These are phyloP conservation scores for Yarrowia galli DNA, from an alignment of 1,139 yeast species.

Conservation along the genomic window DNA sequence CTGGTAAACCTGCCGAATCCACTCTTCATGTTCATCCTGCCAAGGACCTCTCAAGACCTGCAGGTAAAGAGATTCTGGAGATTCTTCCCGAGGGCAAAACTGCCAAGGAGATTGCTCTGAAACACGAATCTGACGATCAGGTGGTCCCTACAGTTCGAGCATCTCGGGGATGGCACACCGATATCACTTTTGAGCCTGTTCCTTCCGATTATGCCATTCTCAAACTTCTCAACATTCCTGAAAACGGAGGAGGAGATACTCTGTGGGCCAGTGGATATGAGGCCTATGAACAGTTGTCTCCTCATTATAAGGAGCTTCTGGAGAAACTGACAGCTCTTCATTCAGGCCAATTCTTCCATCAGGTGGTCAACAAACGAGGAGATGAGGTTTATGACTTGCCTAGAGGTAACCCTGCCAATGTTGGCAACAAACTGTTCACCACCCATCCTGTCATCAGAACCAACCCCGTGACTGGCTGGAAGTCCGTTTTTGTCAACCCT, in stretches of 20 bases:
- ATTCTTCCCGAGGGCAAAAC: constrained; percentile 37
- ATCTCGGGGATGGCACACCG: constrained; percentile 55
- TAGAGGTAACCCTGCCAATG: constrained; percentile 54
- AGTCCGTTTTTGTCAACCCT: constrained; percentile 57
- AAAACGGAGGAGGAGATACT: constrained; percentile 62
- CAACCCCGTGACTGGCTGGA: constrained; percentile 64
- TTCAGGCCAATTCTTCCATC: constrained; percentile 51
- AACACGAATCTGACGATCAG: constrained; percentile 50
- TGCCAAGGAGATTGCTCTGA: background rate
- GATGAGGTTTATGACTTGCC: constrained; percentile 54
- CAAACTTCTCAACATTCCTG: constrained; percentile 57
- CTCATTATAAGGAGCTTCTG: constrained; percentile 58
- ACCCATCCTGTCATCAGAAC: constrained; percentile 59
- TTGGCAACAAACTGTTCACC: constrained; percentile 53
- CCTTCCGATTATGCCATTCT: constrained; percentile 60
- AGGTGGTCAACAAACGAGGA: background rate
- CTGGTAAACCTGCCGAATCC: constrained; percentile 23
- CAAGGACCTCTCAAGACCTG: background rate
- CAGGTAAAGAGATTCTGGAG: constrained; percentile 40
- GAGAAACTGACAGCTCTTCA: constrained; percentile 60
- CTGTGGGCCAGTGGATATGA: constrained; percentile 60
- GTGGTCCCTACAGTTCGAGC: constrained; percentile 50
- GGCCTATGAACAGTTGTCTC: constrained; percentile 60
- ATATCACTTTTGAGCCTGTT: constrained; percentile 57
- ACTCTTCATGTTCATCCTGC: constrained; percentile 24